These are phyloP conservation scores for Suillus variegatus DNA, from an alignment of 768 basidiomycete genomes.

Conservation along the genomic window DNA sequence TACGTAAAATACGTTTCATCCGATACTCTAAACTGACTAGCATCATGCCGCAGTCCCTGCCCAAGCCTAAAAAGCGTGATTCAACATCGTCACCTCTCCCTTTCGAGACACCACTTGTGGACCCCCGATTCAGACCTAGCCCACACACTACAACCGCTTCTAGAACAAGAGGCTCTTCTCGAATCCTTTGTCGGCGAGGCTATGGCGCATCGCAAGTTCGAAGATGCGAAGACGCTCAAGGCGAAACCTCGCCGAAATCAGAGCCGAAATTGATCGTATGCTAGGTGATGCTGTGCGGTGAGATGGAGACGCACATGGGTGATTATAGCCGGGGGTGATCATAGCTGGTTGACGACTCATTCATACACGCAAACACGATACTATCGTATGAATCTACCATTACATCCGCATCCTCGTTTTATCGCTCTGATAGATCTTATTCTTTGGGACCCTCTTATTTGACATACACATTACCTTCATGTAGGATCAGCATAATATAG, in stretches of 20 bases:
- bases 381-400: neutral
- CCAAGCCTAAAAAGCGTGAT: conserved; percentile 46
- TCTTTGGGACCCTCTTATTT: neutral
- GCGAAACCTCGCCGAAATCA: conserved; percentile 79
- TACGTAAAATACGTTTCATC: conserved; percentile 4
- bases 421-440: conserved; percentile 2
- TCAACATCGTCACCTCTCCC: conserved; percentile 15
- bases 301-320: conserved; percentile 3
- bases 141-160: conserved; percentile 75
- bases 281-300: conserved; percentile 35
- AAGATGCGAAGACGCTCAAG: conserved; percentile 88
- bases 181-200: conserved; percentile 92
- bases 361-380: neutral
- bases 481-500: conserved; percentile 8
- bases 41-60: conserved; percentile 38
- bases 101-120: conserved; percentile 38
- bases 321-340: neutral
- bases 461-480: neutral
- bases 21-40: neutral
- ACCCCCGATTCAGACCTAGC: conserved; percentile 74
- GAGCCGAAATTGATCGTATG: conserved; percentile 78
- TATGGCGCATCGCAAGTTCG: conserved; percentile 88
- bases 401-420: conserved; percentile 1
- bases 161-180: conserved; percentile 93
- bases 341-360: neutral